A percentile compares a stretch with the other conserved stretches of the same genome.
These are phyloP conservation scores for Keithomyces neogunnii DNA, from an alignment of 2,329 filamentous ascomycete genomes.

Conservation along the genomic window DNA sequence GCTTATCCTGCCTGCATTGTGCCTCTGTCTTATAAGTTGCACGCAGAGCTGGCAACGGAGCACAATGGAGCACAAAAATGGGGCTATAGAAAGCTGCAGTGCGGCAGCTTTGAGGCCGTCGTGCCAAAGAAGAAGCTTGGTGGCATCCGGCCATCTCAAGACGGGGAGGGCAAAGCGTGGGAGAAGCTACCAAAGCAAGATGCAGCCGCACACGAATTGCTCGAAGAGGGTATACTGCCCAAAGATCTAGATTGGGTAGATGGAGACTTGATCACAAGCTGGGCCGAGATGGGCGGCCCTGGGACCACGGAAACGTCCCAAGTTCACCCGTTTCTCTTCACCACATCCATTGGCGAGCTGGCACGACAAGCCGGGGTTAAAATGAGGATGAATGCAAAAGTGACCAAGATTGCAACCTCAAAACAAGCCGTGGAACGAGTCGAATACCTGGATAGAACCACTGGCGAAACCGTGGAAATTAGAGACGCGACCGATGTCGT, in stretches of 20 bases:
- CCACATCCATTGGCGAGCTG: constrained; percentile 70
- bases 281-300: constrained; percentile 69
- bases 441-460: constrained; percentile 44
- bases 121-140: constrained; percentile 26
- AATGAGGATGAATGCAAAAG: constrained; percentile 56
- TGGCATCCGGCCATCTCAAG: constrained; percentile 16
- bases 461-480: constrained; percentile 26
- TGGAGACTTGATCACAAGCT: constrained; percentile 54
- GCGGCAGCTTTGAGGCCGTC: constrained; percentile 49
- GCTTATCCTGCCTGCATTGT: constrained; percentile 82
- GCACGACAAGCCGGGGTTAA: constrained; percentile 62
- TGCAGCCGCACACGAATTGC: constrained; percentile 33
- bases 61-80: constrained; percentile 71
- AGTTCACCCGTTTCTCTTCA: constrained; percentile 89
- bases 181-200: constrained; percentile 55
- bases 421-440: constrained; percentile 50
- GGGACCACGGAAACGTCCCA: constrained; percentile 76
- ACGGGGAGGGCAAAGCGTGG: constrained; percentile 38
- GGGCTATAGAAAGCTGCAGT: constrained; percentile 77
- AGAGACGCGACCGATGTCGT: constrained; percentile 43
- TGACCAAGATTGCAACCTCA: constrained; percentile 55
- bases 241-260: constrained; percentile 80
- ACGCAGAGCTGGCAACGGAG: constrained; percentile 75
- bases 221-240: constrained; percentile 57
- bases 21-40: constrained; percentile 74